Percentiles rank a stretch among this genome's conserved stretches.
These are phyloP conservation scores for Candida multigemmis DNA, from an alignment of 805 yeast genomes.

Conservation along the genomic window DNA sequence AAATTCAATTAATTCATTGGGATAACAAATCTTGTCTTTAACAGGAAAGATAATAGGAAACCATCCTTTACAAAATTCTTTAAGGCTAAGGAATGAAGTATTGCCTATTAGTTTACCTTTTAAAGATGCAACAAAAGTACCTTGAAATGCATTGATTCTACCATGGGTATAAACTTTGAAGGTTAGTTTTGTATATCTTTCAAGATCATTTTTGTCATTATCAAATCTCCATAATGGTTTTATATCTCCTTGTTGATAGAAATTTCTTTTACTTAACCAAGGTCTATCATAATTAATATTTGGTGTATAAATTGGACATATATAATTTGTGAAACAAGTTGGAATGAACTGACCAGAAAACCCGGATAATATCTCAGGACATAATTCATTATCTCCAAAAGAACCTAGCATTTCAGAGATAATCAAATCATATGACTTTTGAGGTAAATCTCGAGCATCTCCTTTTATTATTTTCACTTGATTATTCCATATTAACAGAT, in stretches of 20 bases:
- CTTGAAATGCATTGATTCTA: slow-evolving; percentile 64
- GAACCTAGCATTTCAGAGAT: slow-evolving; percentile 83
- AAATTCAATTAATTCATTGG: slow-evolving; percentile 6
- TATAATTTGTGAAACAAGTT: slow-evolving; percentile 42
- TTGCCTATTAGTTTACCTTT: slow-evolving; percentile 38
- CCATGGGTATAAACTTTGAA: slow-evolving; percentile 42
- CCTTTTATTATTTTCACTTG: slow-evolving; percentile 40
- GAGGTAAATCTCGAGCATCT: slow-evolving; percentile 46
- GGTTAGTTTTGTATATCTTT: not conserved
- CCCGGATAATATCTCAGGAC: slow-evolving; percentile 59
- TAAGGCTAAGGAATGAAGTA: no score
- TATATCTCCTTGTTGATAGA: slow-evolving; percentile 19
- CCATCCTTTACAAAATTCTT: slow-evolving; percentile 26
- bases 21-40: slow-evolving; percentile 4
- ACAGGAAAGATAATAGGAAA: slow-evolving; percentile 27
- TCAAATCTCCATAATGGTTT: slow-evolving; percentile 53
- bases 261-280: slow-evolving; percentile 9
- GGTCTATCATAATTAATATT: slow-evolving; percentile 8
- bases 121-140: slow-evolving; percentile 65
- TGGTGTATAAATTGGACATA: slow-evolving; percentile 65
- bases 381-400: slow-evolving; percentile 84
- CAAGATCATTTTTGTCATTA: slow-evolving; percentile 19
- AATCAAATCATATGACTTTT: slow-evolving; percentile 39
- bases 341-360: slow-evolving; percentile 38
- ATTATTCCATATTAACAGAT: slow-evolving; percentile 37